Evolutionary conservation across 176 grass and related monocot genomes (phyloP).

Genomic region (Musa acuminata): DNA sequence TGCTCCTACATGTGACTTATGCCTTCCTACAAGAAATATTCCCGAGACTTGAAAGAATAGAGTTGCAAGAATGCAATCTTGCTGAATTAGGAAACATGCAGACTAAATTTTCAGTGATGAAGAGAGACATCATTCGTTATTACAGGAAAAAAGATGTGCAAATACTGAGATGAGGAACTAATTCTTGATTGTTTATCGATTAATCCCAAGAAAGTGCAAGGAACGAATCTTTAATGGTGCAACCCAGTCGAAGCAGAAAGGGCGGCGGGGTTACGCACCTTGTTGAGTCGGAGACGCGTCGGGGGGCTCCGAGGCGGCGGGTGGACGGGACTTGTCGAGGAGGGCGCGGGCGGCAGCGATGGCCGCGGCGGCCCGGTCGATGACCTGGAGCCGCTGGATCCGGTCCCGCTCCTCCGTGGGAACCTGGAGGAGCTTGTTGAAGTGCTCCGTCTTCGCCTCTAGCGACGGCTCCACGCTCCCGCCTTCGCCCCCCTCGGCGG

Average conservation of each 20-base stretch:
- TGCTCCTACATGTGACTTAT: too few species aligned
- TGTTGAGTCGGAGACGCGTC: neutral
- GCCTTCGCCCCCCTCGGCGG: neutral
- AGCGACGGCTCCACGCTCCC: constrained; percentile 13
- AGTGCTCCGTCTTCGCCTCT: constrained; percentile 48
- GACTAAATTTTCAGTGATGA: too few species aligned
- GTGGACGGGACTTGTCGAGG: constrained; percentile 33
- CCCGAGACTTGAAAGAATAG: too few species aligned
- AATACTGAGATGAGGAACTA: too few species aligned
- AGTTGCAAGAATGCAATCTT: too few species aligned
- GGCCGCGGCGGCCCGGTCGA: constrained; percentile 80
- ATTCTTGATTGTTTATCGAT: too few species aligned
- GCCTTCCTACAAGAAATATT: too few species aligned
- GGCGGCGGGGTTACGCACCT: neutral
- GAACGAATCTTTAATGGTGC: neutral
- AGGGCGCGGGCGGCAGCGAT: constrained; percentile 70
- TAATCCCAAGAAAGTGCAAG: neutral
- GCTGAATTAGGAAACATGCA: too few species aligned
- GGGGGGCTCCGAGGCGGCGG: neutral
- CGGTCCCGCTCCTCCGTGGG: constrained; percentile 75
- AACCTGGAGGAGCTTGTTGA: constrained; percentile 65
- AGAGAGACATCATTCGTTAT: too few species aligned
- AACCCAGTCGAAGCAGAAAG: neutral
- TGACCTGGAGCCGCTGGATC: constrained; percentile 67
- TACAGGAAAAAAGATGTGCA: too few species aligned